phyloP scores from a whole-genome alignment of 164 flowering plant species.

The Warburgia ugandensis region DNA sequence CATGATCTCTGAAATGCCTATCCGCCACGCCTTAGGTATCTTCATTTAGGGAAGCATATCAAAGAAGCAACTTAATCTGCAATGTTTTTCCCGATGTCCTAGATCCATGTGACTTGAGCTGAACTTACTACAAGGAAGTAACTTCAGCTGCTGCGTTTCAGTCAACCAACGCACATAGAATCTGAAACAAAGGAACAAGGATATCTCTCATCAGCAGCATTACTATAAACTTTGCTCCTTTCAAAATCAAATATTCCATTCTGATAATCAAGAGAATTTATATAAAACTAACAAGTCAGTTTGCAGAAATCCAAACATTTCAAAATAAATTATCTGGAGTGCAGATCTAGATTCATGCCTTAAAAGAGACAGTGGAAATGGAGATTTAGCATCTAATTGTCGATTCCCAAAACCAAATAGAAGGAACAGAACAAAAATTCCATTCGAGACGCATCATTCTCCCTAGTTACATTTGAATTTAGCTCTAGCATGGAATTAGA shows the following conservation, averaged over 20 bases:
- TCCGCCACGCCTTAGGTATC: slow-evolving; percentile 51
- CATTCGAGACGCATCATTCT: not conserved
- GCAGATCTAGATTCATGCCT: too few species aligned
- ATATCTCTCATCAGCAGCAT: not conserved
- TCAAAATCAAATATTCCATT: too few species aligned
- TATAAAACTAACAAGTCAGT: too few species aligned
- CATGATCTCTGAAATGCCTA: slow-evolving; percentile 57
- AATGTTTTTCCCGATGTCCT: not conserved
- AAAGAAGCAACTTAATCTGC: slow-evolving; percentile 10
- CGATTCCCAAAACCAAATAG: too few species aligned
- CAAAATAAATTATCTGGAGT: too few species aligned
- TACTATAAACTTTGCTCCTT: not conserved
- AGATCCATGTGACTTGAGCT: slow-evolving; percentile 1
- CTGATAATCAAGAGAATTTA: too few species aligned
- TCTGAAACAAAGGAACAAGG: not conserved
- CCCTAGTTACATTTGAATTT: not conserved
- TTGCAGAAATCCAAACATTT: too few species aligned
- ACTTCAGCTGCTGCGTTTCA: not conserved
- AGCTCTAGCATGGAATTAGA: too few species aligned
- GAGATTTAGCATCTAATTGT: too few species aligned
- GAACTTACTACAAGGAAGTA: not conserved
- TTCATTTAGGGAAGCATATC: slow-evolving; percentile 48
- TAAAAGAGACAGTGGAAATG: too few species aligned
- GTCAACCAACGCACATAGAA: not conserved
- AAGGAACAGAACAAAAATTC: too few species aligned